Evolutionary conservation across 2,329 filamentous ascomycete species (phyloP).

Genomic region (Davidsoniella eucalypti): DNA sequence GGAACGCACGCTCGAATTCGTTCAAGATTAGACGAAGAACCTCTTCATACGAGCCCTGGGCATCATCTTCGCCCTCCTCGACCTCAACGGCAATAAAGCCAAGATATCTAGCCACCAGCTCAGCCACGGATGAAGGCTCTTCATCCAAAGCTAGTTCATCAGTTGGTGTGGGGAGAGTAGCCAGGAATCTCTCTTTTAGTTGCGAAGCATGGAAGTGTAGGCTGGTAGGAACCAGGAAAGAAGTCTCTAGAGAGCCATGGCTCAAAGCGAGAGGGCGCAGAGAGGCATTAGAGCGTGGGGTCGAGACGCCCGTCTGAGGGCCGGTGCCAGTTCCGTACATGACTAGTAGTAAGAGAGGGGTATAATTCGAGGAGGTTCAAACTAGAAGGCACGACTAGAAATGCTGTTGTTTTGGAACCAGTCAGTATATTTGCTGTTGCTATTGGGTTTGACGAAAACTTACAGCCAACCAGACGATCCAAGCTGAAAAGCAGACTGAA

Average conservation of each 20-base stretch:
- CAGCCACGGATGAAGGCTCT: conserved; percentile 88
- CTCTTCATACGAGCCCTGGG: conserved; percentile 76
- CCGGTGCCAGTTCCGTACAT: conserved; percentile 80
- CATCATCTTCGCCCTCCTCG: conserved; percentile 80
- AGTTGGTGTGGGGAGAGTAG: conserved; percentile 74
- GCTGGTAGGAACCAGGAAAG: conserved; percentile 85
- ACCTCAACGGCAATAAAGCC: conserved; percentile 79
- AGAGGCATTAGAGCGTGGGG: conserved; percentile 82
- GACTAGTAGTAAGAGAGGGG: conserved; percentile 22
- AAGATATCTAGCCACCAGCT: conserved; percentile 86
- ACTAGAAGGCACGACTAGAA: background rate
- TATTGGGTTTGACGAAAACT: background rate
- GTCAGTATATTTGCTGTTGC: too few relatives aligned
- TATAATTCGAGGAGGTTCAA: conserved; percentile 5
- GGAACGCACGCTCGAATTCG: conserved; percentile 91
- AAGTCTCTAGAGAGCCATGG: conserved; percentile 91
- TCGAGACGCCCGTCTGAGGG: conserved; percentile 91
- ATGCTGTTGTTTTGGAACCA: background rate
- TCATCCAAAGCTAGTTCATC: conserved; percentile 97
- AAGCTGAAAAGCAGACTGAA: background rate
- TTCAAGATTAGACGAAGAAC: conserved; percentile 83
- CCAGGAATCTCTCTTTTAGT: conserved; percentile 77
- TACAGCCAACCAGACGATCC: background rate
- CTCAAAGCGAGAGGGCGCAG: conserved; percentile 78
- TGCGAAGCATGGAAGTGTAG: conserved; percentile 93